These are phyloP conservation scores for Aspergillus bridgeri DNA, from an alignment of 495 filamentous ascomycete species.

Conservation along the genomic window DNA sequence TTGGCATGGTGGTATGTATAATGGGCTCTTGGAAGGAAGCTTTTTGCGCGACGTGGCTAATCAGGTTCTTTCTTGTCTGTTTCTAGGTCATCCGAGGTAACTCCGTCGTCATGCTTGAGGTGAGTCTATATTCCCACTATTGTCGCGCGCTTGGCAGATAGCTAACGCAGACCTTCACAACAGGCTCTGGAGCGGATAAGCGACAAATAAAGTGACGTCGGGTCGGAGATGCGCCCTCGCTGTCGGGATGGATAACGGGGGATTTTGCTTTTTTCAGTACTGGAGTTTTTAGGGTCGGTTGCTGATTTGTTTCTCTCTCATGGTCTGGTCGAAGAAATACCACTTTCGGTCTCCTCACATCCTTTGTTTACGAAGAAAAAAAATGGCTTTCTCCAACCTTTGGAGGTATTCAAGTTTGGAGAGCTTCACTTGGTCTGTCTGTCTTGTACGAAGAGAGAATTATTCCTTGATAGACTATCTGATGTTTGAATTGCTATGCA, in stretches of 20 bases:
- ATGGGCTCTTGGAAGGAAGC: background rate
- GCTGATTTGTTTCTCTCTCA: slow-evolving; percentile 26
- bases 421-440: slow-evolving; percentile 3
- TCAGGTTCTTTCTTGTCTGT: background rate
- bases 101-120: slow-evolving; percentile 94
- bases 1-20: slow-evolving; percentile 84
- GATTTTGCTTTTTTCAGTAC: slow-evolving; percentile 4
- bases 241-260: background rate
- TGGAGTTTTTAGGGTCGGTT: slow-evolving; percentile 43
- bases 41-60: slow-evolving; percentile 1
- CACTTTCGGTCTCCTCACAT: slow-evolving; percentile 22
- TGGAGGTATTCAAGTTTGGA: background rate
- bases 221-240: background rate
- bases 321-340: slow-evolving; percentile 34
- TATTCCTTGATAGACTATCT: slow-evolving; percentile 1
- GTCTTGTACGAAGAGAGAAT: background rate
- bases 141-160: background rate
- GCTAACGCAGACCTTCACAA: slow-evolving; percentile 22
- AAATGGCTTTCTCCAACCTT: slow-evolving; percentile 8
- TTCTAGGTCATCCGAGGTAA: slow-evolving; percentile 78
- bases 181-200: slow-evolving; percentile 60
- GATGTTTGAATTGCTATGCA: slow-evolving; percentile 13
- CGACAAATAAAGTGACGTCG: slow-evolving; percentile 37
- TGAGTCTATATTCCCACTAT: slow-evolving; percentile 25
- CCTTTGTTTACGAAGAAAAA: slow-evolving; percentile 18